A percentile compares a stretch with the other conserved stretches of the same genome.
These are phyloP conservation scores for Globisporangium canariense DNA, from an alignment of 352 stramenopile species.

Conservation along the genomic window DNA sequence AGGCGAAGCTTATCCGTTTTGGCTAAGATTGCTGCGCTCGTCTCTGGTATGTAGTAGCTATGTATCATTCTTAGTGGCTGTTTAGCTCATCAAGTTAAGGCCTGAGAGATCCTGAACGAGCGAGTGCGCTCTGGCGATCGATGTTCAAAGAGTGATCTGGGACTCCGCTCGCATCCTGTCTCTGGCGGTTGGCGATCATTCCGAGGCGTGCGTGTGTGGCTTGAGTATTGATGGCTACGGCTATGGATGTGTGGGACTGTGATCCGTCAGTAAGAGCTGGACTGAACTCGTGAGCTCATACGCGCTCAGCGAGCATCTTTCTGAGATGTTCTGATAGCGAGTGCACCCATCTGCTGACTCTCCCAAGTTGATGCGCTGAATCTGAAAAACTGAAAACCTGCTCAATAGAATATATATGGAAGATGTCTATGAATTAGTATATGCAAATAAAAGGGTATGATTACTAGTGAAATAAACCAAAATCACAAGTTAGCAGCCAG, in stretches of 20 bases:
- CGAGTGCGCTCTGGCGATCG: constrained; percentile 3
- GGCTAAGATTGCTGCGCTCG: too few species aligned
- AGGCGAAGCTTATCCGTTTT: neutral
- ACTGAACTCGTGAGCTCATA: neutral
- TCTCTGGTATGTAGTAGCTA: too few species aligned
- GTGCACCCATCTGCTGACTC: constrained; percentile 11
- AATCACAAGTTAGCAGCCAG: too few species aligned
- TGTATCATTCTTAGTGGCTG: too few species aligned
- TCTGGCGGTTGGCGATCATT: neutral
- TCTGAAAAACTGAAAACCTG: neutral
- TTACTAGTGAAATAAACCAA: neutral
- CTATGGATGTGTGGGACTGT: neutral
- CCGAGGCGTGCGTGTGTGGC: neutral
- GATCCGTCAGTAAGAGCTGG: neutral
- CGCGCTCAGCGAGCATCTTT: constrained; percentile 4
- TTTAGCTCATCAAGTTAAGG: neutral
- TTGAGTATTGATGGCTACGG: neutral
- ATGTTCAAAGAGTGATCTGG: neutral
- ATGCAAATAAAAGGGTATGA: neutral
- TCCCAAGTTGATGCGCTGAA: neutral
- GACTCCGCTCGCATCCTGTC: constrained; percentile 1
- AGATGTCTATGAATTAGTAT: neutral
- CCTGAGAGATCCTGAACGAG: neutral
- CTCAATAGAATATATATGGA: neutral
- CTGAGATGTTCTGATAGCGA: constrained; percentile 10